Evolutionary conservation across 768 basidiomycete species (phyloP).

Genomic region (Royoungia palumana): DNA sequence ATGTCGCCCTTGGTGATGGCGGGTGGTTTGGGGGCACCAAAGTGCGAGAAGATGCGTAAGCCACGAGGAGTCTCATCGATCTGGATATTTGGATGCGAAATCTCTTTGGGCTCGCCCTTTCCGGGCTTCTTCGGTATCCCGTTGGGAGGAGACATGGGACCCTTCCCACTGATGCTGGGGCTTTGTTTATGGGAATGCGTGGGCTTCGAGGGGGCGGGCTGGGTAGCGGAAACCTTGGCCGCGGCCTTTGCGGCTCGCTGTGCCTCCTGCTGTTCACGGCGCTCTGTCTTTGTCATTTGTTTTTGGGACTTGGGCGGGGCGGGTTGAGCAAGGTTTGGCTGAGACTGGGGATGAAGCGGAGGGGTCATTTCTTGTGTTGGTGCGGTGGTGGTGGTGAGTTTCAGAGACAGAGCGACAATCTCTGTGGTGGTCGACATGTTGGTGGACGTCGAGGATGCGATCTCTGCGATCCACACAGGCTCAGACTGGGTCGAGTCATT

Average conservation of each 20-base stretch:
- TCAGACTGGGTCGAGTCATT: constrained; percentile 20
- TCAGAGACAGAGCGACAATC: constrained; percentile 14
- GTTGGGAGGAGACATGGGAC: constrained; percentile 8
- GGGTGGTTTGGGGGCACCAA: constrained; percentile 64
- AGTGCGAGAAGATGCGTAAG: constrained; percentile 84
- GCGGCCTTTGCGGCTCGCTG: constrained; percentile 76
- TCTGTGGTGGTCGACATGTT: constrained; percentile 26
- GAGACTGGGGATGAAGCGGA: constrained; percentile 1
- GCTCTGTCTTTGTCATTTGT: constrained; percentile 76
- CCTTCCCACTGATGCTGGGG: constrained; percentile 21
- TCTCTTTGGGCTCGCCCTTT: constrained; percentile 28
- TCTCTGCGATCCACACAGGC: not conserved
- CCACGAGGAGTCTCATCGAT: constrained; percentile 47
- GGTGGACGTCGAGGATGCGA: not conserved
- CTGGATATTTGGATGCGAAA: constrained; percentile 27
- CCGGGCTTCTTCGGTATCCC: constrained; percentile 25
- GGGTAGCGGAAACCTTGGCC: constrained; percentile 35
- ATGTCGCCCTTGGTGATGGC: constrained; percentile 72
- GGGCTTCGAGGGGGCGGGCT: constrained; percentile 22
- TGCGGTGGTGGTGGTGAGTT: constrained; percentile 13
- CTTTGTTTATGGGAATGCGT: constrained; percentile 29
- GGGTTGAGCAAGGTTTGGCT: constrained; percentile 1
- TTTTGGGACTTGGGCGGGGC: constrained; percentile 50
- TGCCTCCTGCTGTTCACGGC: constrained; percentile 73
- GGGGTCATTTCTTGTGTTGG: constrained; percentile 1